Evolutionary conservation across 257 asterid species (phyloP).

Genomic region (Sherardia arvensis): DNA sequence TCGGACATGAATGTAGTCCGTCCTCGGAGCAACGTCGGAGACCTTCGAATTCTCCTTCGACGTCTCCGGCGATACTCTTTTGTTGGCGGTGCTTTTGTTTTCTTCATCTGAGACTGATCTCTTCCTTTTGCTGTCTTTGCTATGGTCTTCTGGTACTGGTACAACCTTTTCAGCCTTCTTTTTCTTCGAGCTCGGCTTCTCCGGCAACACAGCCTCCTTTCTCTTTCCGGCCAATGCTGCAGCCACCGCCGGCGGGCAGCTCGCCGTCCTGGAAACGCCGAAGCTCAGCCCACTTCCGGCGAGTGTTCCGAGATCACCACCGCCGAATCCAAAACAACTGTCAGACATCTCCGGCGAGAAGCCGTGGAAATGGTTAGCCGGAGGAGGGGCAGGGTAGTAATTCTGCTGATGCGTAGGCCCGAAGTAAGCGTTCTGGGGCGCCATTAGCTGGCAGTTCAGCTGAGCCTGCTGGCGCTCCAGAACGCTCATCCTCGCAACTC

Average conservation of each 20-base stretch:
- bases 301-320: constrained; percentile 16
- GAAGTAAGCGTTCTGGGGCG: constrained; percentile 24
- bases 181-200: constrained; percentile 38
- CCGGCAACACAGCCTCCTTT: constrained; percentile 19
- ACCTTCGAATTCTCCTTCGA: constrained; percentile 35
- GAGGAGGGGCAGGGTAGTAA: constrained; percentile 8
- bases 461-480: constrained; percentile 38
- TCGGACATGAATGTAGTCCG: constrained; percentile 83
- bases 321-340: constrained; percentile 11
- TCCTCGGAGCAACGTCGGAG: constrained; percentile 47
- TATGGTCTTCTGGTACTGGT: constrained; percentile 36
- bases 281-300: constrained; percentile 26
- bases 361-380: constrained; percentile 19
- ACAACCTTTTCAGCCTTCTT: constrained; percentile 59
- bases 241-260: constrained; percentile 44
- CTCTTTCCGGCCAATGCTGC: constrained; percentile 24
- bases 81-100: constrained; percentile 40
- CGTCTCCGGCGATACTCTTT: constrained; percentile 18
- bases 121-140: constrained; percentile 47
- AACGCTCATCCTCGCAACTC: constrained; percentile 27
- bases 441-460: constrained; percentile 25
- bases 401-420: constrained; percentile 19
- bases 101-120: constrained; percentile 33
- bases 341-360: constrained; percentile 18
- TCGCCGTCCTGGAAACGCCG: constrained; percentile 40